phyloP scores from a whole-genome alignment of 2,329 filamentous ascomycete genomes.

The Ophiosphaerella korrae region DNA sequence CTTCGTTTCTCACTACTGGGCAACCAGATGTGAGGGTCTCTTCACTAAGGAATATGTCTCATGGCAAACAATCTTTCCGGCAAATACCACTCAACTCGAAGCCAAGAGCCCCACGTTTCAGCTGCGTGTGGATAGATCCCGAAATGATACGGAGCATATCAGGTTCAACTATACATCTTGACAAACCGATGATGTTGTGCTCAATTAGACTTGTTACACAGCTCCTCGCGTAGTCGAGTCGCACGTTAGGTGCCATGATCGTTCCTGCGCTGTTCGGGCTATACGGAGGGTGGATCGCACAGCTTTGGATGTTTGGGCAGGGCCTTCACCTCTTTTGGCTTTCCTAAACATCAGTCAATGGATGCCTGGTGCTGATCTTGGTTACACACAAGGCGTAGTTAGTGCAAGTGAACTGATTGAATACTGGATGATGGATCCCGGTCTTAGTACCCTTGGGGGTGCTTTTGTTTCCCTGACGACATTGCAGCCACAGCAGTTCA shows the following conservation, averaged over 20 bases:
- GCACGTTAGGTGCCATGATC: background rate
- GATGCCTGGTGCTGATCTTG: background rate
- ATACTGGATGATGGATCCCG: conserved; percentile 1
- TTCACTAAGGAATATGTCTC: no score
- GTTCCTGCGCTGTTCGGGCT: background rate
- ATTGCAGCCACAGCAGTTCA: background rate
- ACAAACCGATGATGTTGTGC: background rate
- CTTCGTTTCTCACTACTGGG: conserved; percentile 4
- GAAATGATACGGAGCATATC: background rate
- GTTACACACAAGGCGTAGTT: background rate
- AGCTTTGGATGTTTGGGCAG: background rate
- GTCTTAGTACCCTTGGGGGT: background rate
- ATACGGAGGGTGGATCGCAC: background rate
- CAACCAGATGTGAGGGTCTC: background rate
- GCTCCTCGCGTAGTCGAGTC: background rate
- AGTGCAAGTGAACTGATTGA: background rate
- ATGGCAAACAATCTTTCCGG: background rate
- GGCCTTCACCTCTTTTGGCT: background rate
- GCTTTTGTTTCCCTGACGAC: background rate
- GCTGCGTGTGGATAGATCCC: background rate
- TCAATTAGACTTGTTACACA: background rate
- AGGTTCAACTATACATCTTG: background rate
- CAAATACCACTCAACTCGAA: no score
- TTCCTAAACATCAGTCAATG: background rate
- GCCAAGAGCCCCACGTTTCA: background rate